These are phyloP conservation scores for Marsdenia floribunda DNA, from an alignment of 257 asterid genomes.

Conservation along the genomic window DNA sequence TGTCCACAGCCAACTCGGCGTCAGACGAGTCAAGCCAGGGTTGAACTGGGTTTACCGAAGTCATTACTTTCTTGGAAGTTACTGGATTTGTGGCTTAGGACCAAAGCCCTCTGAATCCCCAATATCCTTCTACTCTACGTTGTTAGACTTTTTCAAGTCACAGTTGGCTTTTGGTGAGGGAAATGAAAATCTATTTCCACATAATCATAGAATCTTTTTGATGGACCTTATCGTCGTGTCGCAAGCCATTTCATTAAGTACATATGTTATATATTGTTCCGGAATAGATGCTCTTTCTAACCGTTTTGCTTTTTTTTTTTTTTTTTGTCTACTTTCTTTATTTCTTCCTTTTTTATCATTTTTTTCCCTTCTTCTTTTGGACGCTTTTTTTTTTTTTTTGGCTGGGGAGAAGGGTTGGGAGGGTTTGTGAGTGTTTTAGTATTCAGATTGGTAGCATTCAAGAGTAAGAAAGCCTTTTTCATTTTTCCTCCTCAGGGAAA, in stretches of 20 bases:
- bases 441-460: neutral
- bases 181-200: neutral
- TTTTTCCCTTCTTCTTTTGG: neutral
- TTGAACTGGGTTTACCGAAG: constrained; percentile 2
- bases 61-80: neutral
- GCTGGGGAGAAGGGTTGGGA: neutral
- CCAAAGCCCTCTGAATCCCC: neutral
- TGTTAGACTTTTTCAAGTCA: neutral
- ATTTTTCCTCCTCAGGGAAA: too few relatives aligned
- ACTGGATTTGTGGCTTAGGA: neutral
- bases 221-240: neutral
- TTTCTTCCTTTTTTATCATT: neutral
- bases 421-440: neutral
- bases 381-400: too few relatives aligned
- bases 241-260: neutral
- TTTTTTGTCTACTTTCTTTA: too few relatives aligned
- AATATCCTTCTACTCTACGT: neutral
- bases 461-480: neutral
- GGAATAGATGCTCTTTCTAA: neutral
- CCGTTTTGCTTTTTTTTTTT: neutral
- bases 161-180: neutral
- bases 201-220: neutral
- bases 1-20: constrained; percentile 45
- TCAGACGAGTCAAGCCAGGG: constrained; percentile 42
- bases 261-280: neutral